A percentile compares a stretch with the other conserved stretches of the same genome.
Conservation (phyloP, 805 yeast species). For the Kockiozyma suomiensis region DNA sequence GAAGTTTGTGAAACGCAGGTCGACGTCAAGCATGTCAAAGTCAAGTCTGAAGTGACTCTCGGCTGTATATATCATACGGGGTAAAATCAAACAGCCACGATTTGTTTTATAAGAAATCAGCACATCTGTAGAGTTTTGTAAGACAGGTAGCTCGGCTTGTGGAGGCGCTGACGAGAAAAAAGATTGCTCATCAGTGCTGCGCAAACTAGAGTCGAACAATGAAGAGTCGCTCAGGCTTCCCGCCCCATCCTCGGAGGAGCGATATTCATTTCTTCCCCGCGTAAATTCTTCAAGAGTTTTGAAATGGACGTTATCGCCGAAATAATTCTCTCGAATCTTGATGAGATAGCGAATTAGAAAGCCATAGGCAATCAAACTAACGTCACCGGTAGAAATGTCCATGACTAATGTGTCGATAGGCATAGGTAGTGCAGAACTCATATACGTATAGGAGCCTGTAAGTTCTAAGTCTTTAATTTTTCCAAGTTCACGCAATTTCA, state of each 20-base stretch:
- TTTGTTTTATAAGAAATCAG: slow-evolving; percentile 69
- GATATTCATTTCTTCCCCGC: slow-evolving; percentile 32
- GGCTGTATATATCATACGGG: slow-evolving; percentile 69
- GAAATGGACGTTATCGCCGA: slow-evolving; percentile 84
- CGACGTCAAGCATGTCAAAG: slow-evolving; percentile 70
- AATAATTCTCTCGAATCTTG: slow-evolving; percentile 80
- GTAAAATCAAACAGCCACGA: slow-evolving; percentile 72
- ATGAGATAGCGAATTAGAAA: slow-evolving; percentile 74
- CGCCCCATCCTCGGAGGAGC: neutral
- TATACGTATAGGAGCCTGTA: slow-evolving; percentile 67
- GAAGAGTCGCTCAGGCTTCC: neutral
- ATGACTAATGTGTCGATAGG: slow-evolving; percentile 71
- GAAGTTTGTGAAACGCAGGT: slow-evolving; percentile 83
- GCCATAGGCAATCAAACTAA: slow-evolving; percentile 76
- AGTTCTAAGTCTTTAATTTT: slow-evolving; percentile 62
- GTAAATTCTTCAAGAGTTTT: slow-evolving; percentile 84
- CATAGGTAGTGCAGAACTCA: slow-evolving; percentile 59
- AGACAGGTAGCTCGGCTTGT: neutral
- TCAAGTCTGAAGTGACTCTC: slow-evolving; percentile 61
- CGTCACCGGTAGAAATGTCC: slow-evolving; percentile 63
- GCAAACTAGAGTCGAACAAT: neutral
- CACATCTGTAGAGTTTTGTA: slow-evolving; percentile 51
- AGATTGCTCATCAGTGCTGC: neutral
- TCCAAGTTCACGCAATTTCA: slow-evolving; percentile 66
- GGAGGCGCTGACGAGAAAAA: neutral